phyloP scores from a whole-genome alignment of 225 moss, liverwort and hornwort species.

The Polytrichum formosum region DNA sequence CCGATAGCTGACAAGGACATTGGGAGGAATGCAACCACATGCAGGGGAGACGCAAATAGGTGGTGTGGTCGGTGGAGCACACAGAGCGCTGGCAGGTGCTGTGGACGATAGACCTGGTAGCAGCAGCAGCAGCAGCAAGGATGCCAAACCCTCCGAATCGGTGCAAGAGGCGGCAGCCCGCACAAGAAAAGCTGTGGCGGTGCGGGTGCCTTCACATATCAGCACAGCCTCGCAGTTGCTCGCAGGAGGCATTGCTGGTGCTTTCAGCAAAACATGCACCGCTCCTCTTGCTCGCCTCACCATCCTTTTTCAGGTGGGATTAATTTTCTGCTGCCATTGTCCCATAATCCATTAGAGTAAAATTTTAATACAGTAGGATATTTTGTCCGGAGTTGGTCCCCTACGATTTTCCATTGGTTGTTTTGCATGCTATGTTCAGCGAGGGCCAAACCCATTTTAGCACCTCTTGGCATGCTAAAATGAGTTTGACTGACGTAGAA shows the following conservation, averaged over 20 bases:
- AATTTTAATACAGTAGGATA: no score
- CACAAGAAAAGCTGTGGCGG: constrained; percentile 29
- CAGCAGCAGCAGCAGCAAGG: constrained; percentile 23
- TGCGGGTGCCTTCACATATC: constrained; percentile 76
- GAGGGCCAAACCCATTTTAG: no score
- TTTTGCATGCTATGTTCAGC: no score
- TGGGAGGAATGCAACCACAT: constrained; percentile 65
- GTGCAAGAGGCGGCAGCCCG: constrained; percentile 62
- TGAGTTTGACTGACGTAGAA: no score
- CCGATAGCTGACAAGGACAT: constrained; percentile 34
- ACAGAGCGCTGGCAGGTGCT: constrained; percentile 70
- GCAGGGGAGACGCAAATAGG: constrained; percentile 53
- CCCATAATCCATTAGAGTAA: no score
- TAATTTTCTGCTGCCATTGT: no score
- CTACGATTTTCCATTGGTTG: no score
- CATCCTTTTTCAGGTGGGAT: constrained; percentile 86
- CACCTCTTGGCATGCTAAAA: no score
- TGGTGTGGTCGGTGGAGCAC: constrained; percentile 66
- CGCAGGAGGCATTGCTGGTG: constrained; percentile 90
- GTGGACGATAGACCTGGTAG: constrained; percentile 46
- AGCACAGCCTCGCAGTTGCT: constrained; percentile 82
- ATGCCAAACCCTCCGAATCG: constrained; percentile 39
- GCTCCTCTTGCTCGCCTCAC: constrained; percentile 95
- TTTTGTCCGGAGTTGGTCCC: no score
- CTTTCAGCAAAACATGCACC: constrained; percentile 98